Conservation (phyloP, 495 filamentous ascomycete species). For the Xeromyces bisporus region DNA sequence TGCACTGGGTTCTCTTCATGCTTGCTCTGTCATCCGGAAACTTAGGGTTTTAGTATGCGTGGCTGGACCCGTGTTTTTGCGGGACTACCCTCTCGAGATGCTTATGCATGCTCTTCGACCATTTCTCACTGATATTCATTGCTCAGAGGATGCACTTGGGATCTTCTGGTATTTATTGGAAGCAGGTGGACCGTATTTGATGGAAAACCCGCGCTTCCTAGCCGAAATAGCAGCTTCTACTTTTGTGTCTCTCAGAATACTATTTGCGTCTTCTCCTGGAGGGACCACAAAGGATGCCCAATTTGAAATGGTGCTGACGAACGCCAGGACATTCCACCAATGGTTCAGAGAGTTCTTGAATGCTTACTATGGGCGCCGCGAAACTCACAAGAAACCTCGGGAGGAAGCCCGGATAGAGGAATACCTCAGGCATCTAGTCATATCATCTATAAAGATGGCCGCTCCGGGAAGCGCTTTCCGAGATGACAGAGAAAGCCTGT, state of each 20-base stretch:
- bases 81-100: constrained; percentile 86
- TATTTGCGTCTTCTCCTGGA: constrained; percentile 48
- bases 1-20: constrained; percentile 74
- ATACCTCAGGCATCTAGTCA: constrained; percentile 46
- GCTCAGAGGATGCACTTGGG: constrained; percentile 82
- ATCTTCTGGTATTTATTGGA: constrained; percentile 72
- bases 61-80: constrained; percentile 48
- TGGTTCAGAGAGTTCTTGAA: constrained; percentile 54
- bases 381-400: constrained; percentile 11
- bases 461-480: constrained; percentile 40
- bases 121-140: constrained; percentile 65
- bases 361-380: constrained; percentile 32
- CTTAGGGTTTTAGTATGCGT: constrained; percentile 66
- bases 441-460: constrained; percentile 41
- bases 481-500: constrained; percentile 48
- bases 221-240: constrained; percentile 61
- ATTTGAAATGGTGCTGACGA: constrained; percentile 49
- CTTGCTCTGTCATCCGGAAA: constrained; percentile 72
- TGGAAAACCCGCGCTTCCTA: constrained; percentile 50
- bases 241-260: constrained; percentile 53
- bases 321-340: constrained; percentile 44
- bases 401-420: constrained; percentile 16
- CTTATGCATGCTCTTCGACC: constrained; percentile 61
- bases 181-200: constrained; percentile 47
- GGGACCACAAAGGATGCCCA: constrained; percentile 64